Evolutionary conservation across 441 rosid genomes (phyloP).

Genomic region (Sinapis alba): DNA sequence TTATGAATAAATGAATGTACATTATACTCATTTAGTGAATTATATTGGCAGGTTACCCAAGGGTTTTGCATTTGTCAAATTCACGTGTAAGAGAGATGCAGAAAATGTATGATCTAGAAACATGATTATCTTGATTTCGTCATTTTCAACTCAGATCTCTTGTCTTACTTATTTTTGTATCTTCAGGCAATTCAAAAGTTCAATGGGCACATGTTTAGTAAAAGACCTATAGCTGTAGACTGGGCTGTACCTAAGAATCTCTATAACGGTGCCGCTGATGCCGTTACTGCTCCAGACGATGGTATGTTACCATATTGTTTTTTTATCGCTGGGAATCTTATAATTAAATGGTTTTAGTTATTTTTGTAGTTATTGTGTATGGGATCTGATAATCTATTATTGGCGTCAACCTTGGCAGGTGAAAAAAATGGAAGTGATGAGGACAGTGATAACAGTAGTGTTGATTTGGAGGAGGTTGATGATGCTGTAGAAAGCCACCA

Average conservation of each 20-base stretch:
- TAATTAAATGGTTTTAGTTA: not conserved
- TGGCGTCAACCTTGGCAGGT: slow-evolving; percentile 45
- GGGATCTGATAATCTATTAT: not conserved
- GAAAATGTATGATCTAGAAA: slow-evolving; percentile 59
- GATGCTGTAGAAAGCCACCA: slow-evolving; percentile 37
- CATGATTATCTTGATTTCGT: slow-evolving; percentile 22
- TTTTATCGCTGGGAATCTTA: not conserved
- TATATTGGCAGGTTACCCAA: slow-evolving; percentile 41
- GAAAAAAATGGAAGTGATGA: slow-evolving; percentile 46
- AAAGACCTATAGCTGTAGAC: slow-evolving; percentile 91
- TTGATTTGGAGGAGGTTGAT: slow-evolving; percentile 60
- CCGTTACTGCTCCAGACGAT: slow-evolving; percentile 52
- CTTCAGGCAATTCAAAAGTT: slow-evolving; percentile 88
- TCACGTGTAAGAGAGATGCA: slow-evolving; percentile 87
- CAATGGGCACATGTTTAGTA: slow-evolving; percentile 70
- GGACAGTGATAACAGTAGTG: slow-evolving; percentile 60
- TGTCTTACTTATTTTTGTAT: slow-evolving; percentile 14
- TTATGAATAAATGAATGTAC: slow-evolving; percentile 9
- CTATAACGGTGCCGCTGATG: slow-evolving; percentile 54
- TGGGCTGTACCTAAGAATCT: slow-evolving; percentile 96
- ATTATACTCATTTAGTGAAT: slow-evolving; percentile 20
- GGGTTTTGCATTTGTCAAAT: slow-evolving; percentile 89
- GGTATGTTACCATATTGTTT: slow-evolving; percentile 46
- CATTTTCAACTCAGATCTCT: slow-evolving; percentile 6
- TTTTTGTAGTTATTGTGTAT: not conserved